Conservation (phyloP, 805 yeast genomes). For the Yamadazyma nakazawae region DNA sequence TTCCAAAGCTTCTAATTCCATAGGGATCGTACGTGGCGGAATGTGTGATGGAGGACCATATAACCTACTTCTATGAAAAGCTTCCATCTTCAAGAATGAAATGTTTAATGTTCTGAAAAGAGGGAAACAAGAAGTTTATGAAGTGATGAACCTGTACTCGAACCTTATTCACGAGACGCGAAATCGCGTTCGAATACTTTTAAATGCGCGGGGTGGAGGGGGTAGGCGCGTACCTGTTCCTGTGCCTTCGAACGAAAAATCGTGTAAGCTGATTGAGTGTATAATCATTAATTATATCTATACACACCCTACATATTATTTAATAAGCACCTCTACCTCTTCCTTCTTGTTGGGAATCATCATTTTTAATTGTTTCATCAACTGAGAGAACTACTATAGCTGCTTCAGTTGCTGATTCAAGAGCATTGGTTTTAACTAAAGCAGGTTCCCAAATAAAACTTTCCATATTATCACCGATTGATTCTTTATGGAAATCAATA, state of each 20-base stretch:
- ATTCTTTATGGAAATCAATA: constrained; percentile 82
- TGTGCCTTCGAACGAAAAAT: neutral
- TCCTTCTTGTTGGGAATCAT: constrained; percentile 50
- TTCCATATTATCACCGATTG: constrained; percentile 78
- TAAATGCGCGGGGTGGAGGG: neutral
- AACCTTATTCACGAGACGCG: constrained; percentile 8
- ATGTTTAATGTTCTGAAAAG: neutral
- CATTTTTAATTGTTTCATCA: constrained; percentile 86
- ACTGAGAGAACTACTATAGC: constrained; percentile 90
- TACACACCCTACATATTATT: neutral
- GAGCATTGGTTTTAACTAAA: constrained; percentile 88
- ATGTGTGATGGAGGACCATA: constrained; percentile 25
- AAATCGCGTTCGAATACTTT: neutral
- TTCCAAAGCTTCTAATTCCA: constrained; percentile 47
- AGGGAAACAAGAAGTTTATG: constrained; percentile 2
- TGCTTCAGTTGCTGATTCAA: constrained; percentile 95
- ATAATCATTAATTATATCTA: neutral
- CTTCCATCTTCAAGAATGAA: neutral
- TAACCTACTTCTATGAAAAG: neutral
- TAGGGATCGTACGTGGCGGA: constrained; percentile 35
- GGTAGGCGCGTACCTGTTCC: neutral
- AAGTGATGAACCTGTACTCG: constrained; percentile 1
- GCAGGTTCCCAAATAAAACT: constrained; percentile 98
- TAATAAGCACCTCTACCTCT: constrained; percentile 44
- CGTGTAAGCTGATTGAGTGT: constrained; percentile 3